Evolutionary conservation across 495 filamentous ascomycete species (phyloP).

Genomic region (Pseudevernia furfuracea): DNA sequence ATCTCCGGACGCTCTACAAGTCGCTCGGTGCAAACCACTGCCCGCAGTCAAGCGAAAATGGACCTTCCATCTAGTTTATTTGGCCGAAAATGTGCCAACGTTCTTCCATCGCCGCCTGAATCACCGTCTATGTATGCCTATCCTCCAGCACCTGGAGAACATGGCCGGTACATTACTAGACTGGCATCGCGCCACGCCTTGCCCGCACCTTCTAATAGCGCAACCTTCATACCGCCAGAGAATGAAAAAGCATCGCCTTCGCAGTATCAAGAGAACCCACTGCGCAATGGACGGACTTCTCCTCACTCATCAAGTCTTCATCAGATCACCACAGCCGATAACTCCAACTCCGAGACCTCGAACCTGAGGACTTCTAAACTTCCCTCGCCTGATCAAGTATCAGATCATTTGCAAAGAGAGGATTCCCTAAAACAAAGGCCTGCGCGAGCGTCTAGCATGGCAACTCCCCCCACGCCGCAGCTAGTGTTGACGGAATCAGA

Average conservation of each 20-base stretch:
- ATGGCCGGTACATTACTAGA: not conserved
- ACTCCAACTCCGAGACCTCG: not conserved
- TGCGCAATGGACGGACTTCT: not conserved
- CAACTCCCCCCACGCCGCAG: not conserved
- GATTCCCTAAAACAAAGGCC: not conserved
- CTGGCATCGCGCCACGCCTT: not conserved
- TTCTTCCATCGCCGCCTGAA: constrained; percentile 9
- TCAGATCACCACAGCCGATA: not conserved
- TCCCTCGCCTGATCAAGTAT: not conserved
- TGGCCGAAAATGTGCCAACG: not conserved
- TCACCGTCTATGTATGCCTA: constrained; percentile 1
- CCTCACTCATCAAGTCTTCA: not conserved
- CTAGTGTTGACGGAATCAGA: constrained; percentile 25
- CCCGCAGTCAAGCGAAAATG: not conserved
- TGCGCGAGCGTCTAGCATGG: not conserved
- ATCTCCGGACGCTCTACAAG: not conserved
- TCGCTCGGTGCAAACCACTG: not conserved
- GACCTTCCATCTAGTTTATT: not conserved
- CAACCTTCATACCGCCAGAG: not conserved
- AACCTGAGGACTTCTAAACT: not conserved
- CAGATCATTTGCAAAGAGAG: not conserved
- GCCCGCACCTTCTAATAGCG: not conserved
- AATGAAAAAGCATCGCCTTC: not conserved
- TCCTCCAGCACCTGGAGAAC: not conserved
- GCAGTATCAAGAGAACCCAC: not conserved